These are phyloP conservation scores for Tolypocladium tundrense DNA, from an alignment of 2,329 filamentous ascomycete genomes.

Conservation along the genomic window DNA sequence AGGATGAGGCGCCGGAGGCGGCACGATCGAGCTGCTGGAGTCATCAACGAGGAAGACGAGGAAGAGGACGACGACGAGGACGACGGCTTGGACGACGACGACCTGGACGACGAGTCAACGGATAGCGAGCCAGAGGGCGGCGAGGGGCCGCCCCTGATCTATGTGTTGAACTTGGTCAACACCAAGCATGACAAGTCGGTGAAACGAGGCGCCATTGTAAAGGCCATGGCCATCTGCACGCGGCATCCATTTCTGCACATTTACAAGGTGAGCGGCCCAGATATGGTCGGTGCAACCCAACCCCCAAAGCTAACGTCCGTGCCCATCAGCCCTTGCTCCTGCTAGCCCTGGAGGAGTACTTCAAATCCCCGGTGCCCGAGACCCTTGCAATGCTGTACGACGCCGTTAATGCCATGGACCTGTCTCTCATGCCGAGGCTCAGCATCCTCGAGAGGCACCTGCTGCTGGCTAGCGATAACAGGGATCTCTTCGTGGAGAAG, in stretches of 20 bases:
- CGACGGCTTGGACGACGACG: slow-evolving; percentile 41
- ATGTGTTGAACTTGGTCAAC: slow-evolving; percentile 94
- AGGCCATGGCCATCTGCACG: slow-evolving; percentile 98
- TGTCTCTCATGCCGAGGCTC: slow-evolving; percentile 82
- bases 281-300: not conserved
- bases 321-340: slow-evolving; percentile 64
- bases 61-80: slow-evolving; percentile 33
- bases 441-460: slow-evolving; percentile 77
- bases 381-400: slow-evolving; percentile 84
- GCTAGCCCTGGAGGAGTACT: slow-evolving; percentile 91
- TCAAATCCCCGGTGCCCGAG: slow-evolving; percentile 79
- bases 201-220: slow-evolving; percentile 88
- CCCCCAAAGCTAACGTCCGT: slow-evolving; percentile 7
- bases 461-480: slow-evolving; percentile 81
- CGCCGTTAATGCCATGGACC: slow-evolving; percentile 91
- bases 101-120: slow-evolving; percentile 41
- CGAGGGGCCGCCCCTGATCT: slow-evolving; percentile 86
- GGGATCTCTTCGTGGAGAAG: slow-evolving; percentile 95
- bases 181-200: slow-evolving; percentile 93
- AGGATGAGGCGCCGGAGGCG: slow-evolving; percentile 39
- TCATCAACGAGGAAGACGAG: slow-evolving; percentile 30
- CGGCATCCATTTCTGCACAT: slow-evolving; percentile 96
- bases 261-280: slow-evolving; percentile 61
- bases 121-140: slow-evolving; percentile 57
- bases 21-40: slow-evolving; percentile 39